A percentile compares a stretch with the other conserved stretches of the same genome.
Conservation (phyloP, 2,329 filamentous ascomycete genomes). For the Cordyceps pruinosa region DNA sequence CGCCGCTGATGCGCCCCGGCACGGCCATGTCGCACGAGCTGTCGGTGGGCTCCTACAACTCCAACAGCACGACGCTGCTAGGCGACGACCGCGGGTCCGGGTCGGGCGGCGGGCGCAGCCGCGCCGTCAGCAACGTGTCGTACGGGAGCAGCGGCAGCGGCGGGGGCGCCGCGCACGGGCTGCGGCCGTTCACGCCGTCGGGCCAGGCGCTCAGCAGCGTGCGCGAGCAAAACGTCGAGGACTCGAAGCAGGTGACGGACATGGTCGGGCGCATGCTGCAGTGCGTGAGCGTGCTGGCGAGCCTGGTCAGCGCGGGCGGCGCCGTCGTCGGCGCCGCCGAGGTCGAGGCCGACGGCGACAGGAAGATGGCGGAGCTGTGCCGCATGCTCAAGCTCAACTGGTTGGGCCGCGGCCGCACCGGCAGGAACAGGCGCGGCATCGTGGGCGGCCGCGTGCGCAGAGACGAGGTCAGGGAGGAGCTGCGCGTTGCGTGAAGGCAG, state of each 20-base stretch:
- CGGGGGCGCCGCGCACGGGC: constrained; percentile 20
- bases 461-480: constrained; percentile 34
- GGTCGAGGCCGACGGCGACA: constrained; percentile 68
- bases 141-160: constrained; percentile 48
- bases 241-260: constrained; percentile 78
- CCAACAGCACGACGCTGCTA: constrained; percentile 72
- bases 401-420: constrained; percentile 84
- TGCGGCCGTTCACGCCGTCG: constrained; percentile 46
- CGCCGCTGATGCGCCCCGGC: constrained; percentile 51
- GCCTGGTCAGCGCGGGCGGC: constrained; percentile 55
- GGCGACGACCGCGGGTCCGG: constrained; percentile 45
- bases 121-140: constrained; percentile 81
- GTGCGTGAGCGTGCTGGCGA: constrained; percentile 85
- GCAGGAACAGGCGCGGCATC: constrained; percentile 81
- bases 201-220: constrained; percentile 33
- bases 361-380: constrained; percentile 74
- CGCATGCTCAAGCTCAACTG: constrained; percentile 93
- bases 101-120: constrained; percentile 56
- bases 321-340: constrained; percentile 52
- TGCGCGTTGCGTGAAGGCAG: constrained; percentile 30
- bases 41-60: constrained; percentile 70
- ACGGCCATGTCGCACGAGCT: constrained; percentile 72
- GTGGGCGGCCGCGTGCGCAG: constrained; percentile 60
- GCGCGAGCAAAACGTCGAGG: constrained; percentile 55
- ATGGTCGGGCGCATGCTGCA: constrained; percentile 94